phyloP scores from a whole-genome alignment of 1,284 basidiomycete genomes.

The Pseudozyma sp. region DNA sequence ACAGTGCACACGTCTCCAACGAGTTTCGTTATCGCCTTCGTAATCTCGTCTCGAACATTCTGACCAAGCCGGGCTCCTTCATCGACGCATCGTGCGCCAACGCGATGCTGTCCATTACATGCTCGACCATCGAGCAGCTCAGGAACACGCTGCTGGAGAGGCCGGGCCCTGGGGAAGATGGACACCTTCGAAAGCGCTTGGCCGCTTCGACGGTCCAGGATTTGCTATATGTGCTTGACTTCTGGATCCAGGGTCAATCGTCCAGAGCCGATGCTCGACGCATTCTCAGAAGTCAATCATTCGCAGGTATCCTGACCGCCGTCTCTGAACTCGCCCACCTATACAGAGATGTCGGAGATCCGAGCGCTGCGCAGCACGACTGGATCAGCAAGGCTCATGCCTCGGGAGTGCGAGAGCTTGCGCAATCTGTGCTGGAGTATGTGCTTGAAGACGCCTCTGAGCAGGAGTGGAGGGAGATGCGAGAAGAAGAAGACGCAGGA shows the following conservation, averaged over 20 bases:
- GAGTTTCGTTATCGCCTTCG: conserved; percentile 20
- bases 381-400: neutral
- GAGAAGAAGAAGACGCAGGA: conserved; percentile 7
- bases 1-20: conserved; percentile 13
- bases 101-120: conserved; percentile 39
- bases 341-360: neutral
- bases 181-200: neutral
- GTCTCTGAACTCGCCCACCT: conserved; percentile 20
- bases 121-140: conserved; percentile 49
- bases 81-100: conserved; percentile 13
- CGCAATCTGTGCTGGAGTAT: neutral
- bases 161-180: conserved; percentile 2
- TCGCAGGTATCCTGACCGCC: conserved; percentile 31
- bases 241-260: conserved; percentile 25
- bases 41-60: conserved; percentile 14
- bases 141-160: conserved; percentile 26
- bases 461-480: conserved; percentile 11
- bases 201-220: conserved; percentile 24
- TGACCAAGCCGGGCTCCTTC: conserved; percentile 28
- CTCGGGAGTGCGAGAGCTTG: neutral
- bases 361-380: neutral
- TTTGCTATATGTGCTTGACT: conserved; percentile 24
- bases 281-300: conserved; percentile 10
- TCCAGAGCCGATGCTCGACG: conserved; percentile 6
- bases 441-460: conserved; percentile 6